Base-by-base conservation (phyloP, 202 grass and related monocot genomes). In the Digitaria exilis region DNA sequence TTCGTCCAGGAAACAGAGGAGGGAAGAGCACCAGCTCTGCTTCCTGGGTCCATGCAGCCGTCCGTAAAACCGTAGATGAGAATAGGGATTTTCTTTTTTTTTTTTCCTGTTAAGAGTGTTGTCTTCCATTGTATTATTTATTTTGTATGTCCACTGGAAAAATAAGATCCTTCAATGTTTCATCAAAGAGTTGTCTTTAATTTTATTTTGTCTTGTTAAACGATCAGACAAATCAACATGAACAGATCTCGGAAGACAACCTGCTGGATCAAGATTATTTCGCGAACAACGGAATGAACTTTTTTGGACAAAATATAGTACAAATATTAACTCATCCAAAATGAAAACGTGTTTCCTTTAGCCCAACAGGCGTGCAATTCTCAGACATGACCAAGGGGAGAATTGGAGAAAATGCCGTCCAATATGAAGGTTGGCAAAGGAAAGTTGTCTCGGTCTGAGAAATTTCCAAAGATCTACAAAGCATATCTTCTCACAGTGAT, bases 51-150 rank as follows among this genome's bases (percentile, higher is more conserved):
- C 60, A 55, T 80, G 16, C 69, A n/a, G n/a, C n/a, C n/a, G 69
- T 0, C 65, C 65, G 7, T 58, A 48, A 72, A 83, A 52, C 34
- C 49, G 5, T 76, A 69, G 82, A 57, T 61, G 52, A 69, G 61
- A 78, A 21, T 79, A 82, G 46, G 21, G 22, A 66, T 24, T 34
- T 16, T 3, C 0, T 11, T 73, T 29, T 19, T 9, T 78, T 84
- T 32, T 37, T 52, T 9, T 35, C 34, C 19, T 59, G 3, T 11
- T 21, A 28, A 51, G n/a, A n/a, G n/a, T n/a, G n/a, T n/a, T n/a
- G n/a, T n/a, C n/a, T n/a, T n/a, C 15, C 21, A 75, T 90, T 83
- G 74, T 80, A 83, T 75, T 87, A 84, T 84, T 90, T 16, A 39
- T 89, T 77, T 26, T 9, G 19, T 24, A 6, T 41, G 60, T 68